These are phyloP conservation scores for Hypoxylon sp. DNA, from an alignment of 2,329 filamentous ascomycete species.

Conservation along the genomic window DNA sequence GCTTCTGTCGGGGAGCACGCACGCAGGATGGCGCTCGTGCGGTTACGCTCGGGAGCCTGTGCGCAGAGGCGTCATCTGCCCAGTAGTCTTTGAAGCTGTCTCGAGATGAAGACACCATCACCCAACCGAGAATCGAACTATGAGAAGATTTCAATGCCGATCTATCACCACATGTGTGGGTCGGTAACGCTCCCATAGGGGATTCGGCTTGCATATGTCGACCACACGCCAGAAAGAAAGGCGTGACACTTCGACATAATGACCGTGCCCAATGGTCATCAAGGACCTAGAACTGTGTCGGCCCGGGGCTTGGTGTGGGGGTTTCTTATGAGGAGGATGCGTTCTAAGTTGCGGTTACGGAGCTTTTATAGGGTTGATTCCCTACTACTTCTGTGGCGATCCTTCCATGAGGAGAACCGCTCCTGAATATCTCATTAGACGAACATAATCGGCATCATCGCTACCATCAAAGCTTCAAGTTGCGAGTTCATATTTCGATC, in stretches of 20 bases:
- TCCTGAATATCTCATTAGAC: conserved; percentile 17
- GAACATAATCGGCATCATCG: conserved; percentile 7
- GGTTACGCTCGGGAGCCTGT: conserved; percentile 40
- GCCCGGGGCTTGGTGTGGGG: conserved; percentile 36
- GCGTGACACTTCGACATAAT: conserved; percentile 39
- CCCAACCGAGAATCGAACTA: conserved; percentile 37
- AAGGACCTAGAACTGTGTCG: conserved; percentile 35
- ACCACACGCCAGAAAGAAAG: conserved; percentile 33
- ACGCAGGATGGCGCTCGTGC: conserved; percentile 30
- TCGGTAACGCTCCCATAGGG: conserved; percentile 37
- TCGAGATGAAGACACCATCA: conserved; percentile 43
- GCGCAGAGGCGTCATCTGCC: conserved; percentile 37
- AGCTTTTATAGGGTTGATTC: conserved; percentile 34
- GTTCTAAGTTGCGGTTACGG: conserved; percentile 24
- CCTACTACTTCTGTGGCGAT: conserved; percentile 24
- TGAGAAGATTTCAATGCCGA: conserved; percentile 39
- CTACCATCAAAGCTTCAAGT: conserved; percentile 13
- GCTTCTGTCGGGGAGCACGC: conserved; percentile 24
- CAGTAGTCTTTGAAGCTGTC: conserved; percentile 31
- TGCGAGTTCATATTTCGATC: conserved; percentile 10
- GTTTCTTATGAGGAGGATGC: conserved; percentile 32
- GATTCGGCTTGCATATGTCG: conserved; percentile 35
- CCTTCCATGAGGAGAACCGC: conserved; percentile 9
- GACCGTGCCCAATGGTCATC: conserved; percentile 38
- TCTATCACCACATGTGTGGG: conserved; percentile 45